Conservation (phyloP, 352 stramenopile genomes). For the Globisporangium nagaii region DNA sequence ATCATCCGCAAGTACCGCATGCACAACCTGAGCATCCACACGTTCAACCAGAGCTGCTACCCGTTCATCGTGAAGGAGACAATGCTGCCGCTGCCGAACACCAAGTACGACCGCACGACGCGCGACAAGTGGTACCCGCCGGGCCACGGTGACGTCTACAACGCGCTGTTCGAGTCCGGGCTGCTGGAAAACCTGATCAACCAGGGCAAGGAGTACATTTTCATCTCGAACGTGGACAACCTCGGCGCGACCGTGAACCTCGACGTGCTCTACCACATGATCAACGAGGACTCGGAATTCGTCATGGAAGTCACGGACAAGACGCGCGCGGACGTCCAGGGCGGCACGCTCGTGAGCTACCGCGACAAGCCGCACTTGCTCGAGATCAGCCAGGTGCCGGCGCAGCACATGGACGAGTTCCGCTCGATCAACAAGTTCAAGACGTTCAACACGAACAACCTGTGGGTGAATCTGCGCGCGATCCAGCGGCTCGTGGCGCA, state of each 20-base stretch:
- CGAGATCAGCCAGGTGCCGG: conserved; percentile 96
- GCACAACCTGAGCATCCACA: conserved; percentile 94
- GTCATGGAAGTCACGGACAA: conserved; percentile 98
- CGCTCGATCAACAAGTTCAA: conserved; percentile 93
- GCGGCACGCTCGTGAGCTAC: conserved; percentile 89
- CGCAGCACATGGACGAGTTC: conserved; percentile 94
- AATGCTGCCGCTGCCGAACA: conserved; percentile 83
- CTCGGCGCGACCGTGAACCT: conserved; percentile 97
- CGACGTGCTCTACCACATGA: conserved; percentile 98
- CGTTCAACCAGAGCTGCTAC: conserved; percentile 93
- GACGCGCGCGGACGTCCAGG: conserved; percentile 87
- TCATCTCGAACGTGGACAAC: conserved; percentile 99
- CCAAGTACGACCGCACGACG: conserved; percentile 79
- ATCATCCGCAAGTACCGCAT: conserved; percentile 97
- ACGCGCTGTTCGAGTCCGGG: conserved; percentile 96
- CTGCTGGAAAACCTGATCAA: conserved; percentile 94
- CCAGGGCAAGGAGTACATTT: conserved; percentile 98
- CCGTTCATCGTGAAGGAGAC: conserved; percentile 89
- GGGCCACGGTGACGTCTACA: conserved; percentile 98
- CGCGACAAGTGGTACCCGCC: conserved; percentile 93
- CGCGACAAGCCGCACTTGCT: conserved; percentile 93
- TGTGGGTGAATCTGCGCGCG: conserved; percentile 98
- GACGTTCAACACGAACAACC: conserved; percentile 99
- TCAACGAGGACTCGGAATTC: conserved; percentile 95
- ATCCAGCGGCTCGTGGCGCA: conserved; percentile 95